A percentile compares a stretch with the other conserved stretches of the same genome.
phyloP scores from a whole-genome alignment of 2,329 filamentous ascomycete species.

The Juglanconis sp. region DNA sequence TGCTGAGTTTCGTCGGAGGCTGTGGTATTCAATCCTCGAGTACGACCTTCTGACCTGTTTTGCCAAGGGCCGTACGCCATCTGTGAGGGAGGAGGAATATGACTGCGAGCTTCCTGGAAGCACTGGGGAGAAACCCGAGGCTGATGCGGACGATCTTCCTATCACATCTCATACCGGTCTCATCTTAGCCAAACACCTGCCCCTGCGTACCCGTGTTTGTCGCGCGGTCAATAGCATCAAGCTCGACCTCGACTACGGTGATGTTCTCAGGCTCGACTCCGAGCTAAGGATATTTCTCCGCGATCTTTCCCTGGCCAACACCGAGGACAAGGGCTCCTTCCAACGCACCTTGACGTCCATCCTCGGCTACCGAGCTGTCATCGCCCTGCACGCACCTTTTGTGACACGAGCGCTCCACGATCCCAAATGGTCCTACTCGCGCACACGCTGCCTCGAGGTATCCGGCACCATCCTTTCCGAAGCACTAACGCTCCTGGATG shows the following conservation, averaged over 20 bases:
- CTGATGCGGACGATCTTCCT: background rate
- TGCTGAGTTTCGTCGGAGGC: constrained; percentile 24
- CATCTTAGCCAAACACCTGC: constrained; percentile 2
- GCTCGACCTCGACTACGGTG: constrained; percentile 2
- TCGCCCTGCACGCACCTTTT: constrained; percentile 12
- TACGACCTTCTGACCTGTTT: constrained; percentile 25
- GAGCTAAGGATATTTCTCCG: constrained; percentile 7
- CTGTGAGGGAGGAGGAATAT: constrained; percentile 22
- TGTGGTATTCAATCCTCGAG: constrained; percentile 25
- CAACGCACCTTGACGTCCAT: background rate
- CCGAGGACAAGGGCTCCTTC: background rate
- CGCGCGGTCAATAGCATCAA: constrained; percentile 9
- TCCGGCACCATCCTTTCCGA: constrained; percentile 3
- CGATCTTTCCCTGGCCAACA: background rate
- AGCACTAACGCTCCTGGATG: background rate
- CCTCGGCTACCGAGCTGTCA: constrained; percentile 3
- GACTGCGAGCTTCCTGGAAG: constrained; percentile 10
- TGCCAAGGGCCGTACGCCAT: constrained; percentile 20
- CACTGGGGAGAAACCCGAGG: background rate
- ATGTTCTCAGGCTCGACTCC: constrained; percentile 12
- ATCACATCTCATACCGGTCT: no score
- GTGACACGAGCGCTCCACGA: constrained; percentile 7
- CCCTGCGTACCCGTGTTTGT: background rate
- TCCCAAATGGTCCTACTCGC: constrained; percentile 11
- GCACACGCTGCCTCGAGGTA: constrained; percentile 3